Evolutionary conservation across 768 basidiomycete species (phyloP), one percentile per base, ranked within the genome.

Genomic region (Lyophyllum shimeji): DNA sequence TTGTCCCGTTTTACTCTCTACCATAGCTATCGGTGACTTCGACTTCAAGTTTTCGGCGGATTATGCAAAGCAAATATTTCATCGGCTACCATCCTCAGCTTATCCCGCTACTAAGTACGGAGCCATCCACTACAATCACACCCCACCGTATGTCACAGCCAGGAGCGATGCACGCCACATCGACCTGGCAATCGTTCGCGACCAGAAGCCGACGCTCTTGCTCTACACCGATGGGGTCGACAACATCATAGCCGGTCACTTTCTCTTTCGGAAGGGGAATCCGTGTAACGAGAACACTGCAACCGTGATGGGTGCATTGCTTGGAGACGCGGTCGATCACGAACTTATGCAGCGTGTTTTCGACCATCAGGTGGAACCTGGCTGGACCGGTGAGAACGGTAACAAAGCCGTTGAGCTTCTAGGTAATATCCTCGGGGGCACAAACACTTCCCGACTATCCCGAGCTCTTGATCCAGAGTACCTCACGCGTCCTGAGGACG

Each of bases 381-480:
- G 34, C 25, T 53, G 53, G 53, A 27, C 37, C 47, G 53, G 53
- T 5, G 25, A 17, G 6, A 23, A 31, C 44, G 24, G 44, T 47
- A 53, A 46, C 45, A 27, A 33, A 34, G 44, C 45, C 24, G 53
- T 47, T 53, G 53, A 53, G 15, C 52, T 53, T 33, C 43, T 53
- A 15, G 52, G 52, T 15, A 53, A 53, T 18, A 46, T 53, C 33
- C 53, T 53, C 20, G 50, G n/a, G 17, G 53, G 53, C 8, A 33
- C 8, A 25, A 34, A 53, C 39, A 23, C 53, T 9, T 29, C 17
- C 47, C 40, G 53, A n/a, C 21, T 53, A 9, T 34, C 17, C 15
- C 45, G 47, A 27, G 53, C 39, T 8, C 31, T 53, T 31, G 25
- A 45, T 46, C 44, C 52, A 1, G 43, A 46, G 21, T 31, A 27